These are phyloP conservation scores for Xylaria multiplex DNA, from an alignment of 2,329 filamentous ascomycete genomes.

Conservation along the genomic window DNA sequence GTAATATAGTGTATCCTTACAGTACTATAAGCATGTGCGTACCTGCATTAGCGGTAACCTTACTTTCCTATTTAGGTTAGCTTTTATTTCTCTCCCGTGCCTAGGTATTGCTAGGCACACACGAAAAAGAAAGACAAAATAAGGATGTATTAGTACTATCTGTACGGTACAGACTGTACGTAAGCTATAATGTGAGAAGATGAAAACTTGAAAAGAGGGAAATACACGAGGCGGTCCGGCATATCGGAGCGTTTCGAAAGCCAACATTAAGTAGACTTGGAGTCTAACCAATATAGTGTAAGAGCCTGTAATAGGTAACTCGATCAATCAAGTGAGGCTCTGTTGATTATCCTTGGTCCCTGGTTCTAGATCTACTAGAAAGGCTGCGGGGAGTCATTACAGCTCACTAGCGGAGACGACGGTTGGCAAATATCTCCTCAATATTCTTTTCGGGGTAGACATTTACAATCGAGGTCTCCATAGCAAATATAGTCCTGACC, in stretches of 20 bases:
- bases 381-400: background rate
- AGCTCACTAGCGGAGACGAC: background rate
- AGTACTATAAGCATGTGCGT: conserved; percentile 6
- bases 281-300: background rate
- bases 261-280: background rate
- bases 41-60: conserved; percentile 28
- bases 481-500: background rate
- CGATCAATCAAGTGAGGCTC: background rate
- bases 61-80: conserved; percentile 5
- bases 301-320: too few relatives aligned
- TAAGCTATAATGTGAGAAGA: background rate
- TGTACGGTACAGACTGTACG: too few relatives aligned
- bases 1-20: background rate
- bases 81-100: background rate
- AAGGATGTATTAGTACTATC: too few relatives aligned
- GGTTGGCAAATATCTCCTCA: background rate
- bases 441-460: too few relatives aligned
- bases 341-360: background rate
- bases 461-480: background rate
- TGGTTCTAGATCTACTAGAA: background rate
- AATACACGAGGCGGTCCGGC: background rate
- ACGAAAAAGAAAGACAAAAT: too few relatives aligned
- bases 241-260: too few relatives aligned
- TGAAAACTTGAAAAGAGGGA: background rate
- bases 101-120: too few relatives aligned